Conservation (phyloP, 768 basidiomycete genomes). For the Lentinula guzmanii region DNA sequence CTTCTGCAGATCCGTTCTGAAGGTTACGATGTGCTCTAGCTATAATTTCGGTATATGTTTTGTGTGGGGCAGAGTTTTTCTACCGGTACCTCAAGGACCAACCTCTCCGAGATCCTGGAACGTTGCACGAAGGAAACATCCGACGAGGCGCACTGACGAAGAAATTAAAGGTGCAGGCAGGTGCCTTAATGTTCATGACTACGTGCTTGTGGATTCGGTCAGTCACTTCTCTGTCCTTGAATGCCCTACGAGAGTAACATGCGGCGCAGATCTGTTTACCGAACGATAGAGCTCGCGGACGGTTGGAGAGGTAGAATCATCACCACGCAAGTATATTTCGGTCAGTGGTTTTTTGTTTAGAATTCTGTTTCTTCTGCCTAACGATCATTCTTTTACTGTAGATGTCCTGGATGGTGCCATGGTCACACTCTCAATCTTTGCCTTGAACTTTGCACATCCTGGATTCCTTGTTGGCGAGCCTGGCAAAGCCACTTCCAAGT, state of each 20-base stretch:
- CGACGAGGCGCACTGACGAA: slow-evolving; percentile 1
- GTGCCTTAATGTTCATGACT: slow-evolving; percentile 1
- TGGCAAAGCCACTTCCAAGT: neutral
- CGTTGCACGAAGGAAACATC: neutral
- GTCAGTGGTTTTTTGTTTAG: slow-evolving; percentile 15
- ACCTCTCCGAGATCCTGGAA: neutral
- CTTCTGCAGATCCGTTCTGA: neutral
- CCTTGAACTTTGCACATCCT: slow-evolving; percentile 16
- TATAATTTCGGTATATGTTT: neutral
- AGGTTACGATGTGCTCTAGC: neutral
- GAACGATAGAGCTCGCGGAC: slow-evolving; percentile 33
- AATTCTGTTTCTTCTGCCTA: neutral
- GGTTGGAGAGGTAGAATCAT: slow-evolving; percentile 37
- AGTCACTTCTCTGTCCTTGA: neutral
- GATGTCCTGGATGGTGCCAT: slow-evolving; percentile 18
- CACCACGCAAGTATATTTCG: slow-evolving; percentile 31
- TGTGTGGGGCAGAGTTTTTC: slow-evolving; percentile 1
- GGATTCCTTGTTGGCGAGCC: slow-evolving; percentile 7
- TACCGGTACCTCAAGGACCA: neutral
- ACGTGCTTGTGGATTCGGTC: slow-evolving; percentile 8
- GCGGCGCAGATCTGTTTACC: slow-evolving; percentile 30
- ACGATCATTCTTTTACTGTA: neutral
- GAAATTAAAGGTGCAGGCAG: neutral
- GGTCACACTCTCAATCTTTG: slow-evolving; percentile 14
- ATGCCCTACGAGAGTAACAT: neutral